A percentile compares a stretch with the other conserved stretches of the same genome.
Conservation (phyloP, 768 basidiomycete species). For the Termitomyces sp. region DNA sequence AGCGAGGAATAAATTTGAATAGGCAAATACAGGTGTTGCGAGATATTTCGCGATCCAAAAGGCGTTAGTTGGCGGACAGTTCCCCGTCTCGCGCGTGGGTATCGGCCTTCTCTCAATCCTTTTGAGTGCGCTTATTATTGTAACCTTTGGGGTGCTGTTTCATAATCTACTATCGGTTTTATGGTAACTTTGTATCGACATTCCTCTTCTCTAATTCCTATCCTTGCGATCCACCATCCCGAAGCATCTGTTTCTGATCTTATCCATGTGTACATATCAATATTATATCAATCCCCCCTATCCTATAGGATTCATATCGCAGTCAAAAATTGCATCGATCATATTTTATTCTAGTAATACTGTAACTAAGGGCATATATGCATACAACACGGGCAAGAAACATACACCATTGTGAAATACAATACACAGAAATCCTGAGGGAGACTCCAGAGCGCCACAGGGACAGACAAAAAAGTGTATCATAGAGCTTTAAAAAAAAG, state of each 20-base stretch:
- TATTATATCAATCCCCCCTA: no score
- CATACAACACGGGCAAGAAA: background rate
- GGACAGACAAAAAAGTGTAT: background rate
- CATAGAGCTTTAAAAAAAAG: background rate
- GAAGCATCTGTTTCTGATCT: background rate
- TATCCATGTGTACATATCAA: background rate
- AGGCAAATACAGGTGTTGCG: background rate
- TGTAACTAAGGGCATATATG: background rate
- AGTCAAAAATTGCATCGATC: background rate
- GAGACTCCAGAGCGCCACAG: background rate
- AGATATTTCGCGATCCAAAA: constrained; percentile 12
- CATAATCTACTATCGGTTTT: background rate
- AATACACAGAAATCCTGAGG: background rate
- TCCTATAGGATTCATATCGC: background rate
- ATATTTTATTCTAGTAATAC: background rate
- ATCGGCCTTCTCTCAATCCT: constrained; percentile 1
- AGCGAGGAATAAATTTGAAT: background rate
- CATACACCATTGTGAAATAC: background rate
- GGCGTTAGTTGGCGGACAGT: constrained; percentile 7
- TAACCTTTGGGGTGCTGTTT: constrained; percentile 4
- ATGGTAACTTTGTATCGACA: background rate
- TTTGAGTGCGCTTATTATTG: constrained; percentile 5
- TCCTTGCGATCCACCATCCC: background rate
- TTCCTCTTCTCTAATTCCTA: background rate
- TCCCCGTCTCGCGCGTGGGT: constrained; percentile 8